A percentile compares a stretch with the other conserved stretches of the same genome.
Evolutionary conservation across 192 early-diverging fungal genomes (phyloP).

Genomic region (Spizellomyces punctatus): DNA sequence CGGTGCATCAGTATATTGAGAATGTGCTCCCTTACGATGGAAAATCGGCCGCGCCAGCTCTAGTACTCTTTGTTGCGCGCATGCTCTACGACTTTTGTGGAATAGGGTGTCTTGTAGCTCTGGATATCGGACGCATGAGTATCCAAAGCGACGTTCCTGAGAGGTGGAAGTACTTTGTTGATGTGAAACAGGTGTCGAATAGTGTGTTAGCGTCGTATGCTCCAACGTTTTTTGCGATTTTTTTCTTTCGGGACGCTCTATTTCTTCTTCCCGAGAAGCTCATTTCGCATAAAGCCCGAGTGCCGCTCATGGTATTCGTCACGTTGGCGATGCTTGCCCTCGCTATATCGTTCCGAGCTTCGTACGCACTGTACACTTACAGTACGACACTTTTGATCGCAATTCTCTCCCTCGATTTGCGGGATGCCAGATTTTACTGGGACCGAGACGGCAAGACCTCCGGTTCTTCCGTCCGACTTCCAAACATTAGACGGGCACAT

Average conservation of each 20-base stretch:
- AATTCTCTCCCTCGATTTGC: neutral
- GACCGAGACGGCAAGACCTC: neutral
- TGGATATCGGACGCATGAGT: neutral
- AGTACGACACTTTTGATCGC: neutral
- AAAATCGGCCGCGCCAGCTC: neutral
- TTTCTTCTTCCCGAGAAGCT: neutral
- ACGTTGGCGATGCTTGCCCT: neutral
- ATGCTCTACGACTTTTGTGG: neutral
- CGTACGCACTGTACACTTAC: neutral
- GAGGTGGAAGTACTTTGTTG: neutral
- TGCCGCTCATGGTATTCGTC: neutral
- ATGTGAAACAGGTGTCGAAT: neutral
- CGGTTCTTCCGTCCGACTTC: neutral
- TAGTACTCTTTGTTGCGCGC: neutral
- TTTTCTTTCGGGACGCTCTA: neutral
- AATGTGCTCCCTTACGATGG: constrained; percentile 2
- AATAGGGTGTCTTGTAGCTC: neutral
- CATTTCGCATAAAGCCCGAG: neutral
- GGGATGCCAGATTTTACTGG: neutral
- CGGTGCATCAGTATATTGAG: neutral
- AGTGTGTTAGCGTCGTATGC: neutral
- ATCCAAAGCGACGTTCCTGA: constrained; percentile 5
- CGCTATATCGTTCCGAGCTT: neutral
- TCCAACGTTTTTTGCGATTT: neutral
- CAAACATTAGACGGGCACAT: neutral